Evolutionary conservation across 176 grass and related monocot species (phyloP).

Genomic region (Carex myosuroides): DNA sequence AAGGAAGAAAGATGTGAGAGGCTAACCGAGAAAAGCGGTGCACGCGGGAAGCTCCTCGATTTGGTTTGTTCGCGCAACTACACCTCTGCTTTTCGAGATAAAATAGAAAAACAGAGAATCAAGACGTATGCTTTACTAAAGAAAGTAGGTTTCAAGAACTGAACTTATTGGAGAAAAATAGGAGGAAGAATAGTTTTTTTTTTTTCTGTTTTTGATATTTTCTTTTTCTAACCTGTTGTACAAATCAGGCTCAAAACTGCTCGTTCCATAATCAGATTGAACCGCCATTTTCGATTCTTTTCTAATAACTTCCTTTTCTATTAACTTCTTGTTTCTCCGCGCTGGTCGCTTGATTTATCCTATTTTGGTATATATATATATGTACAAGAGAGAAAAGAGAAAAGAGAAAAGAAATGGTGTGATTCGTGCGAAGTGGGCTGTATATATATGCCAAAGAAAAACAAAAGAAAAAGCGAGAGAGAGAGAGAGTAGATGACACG

Average conservation of each 20-base stretch:
- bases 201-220: background rate
- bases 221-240: background rate
- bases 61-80: slow-evolving; percentile 6
- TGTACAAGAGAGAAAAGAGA: background rate
- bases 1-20: background rate
- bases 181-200: background rate
- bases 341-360: background rate
- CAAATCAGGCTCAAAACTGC: slow-evolving; percentile 10
- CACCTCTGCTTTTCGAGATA: background rate
- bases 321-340: background rate
- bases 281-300: slow-evolving; percentile 7
- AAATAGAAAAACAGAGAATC: slow-evolving; percentile 21
- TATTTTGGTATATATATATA: background rate
- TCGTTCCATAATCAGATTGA: background rate
- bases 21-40: slow-evolving; percentile 17
- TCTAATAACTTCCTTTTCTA: too few species aligned
- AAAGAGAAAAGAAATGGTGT: background rate
- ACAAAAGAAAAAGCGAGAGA: background rate
- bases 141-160: background rate
- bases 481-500: slow-evolving; percentile 16
- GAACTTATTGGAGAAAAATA: background rate
- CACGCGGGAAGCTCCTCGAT: slow-evolving; percentile 6
- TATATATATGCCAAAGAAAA: slow-evolving; percentile 9
- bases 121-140: background rate
- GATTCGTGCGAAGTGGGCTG: background rate